Base-by-base conservation (phyloP, 225 moss, liverwort and hornwort genomes). In the Rhytidiadelphus loreus region DNA sequence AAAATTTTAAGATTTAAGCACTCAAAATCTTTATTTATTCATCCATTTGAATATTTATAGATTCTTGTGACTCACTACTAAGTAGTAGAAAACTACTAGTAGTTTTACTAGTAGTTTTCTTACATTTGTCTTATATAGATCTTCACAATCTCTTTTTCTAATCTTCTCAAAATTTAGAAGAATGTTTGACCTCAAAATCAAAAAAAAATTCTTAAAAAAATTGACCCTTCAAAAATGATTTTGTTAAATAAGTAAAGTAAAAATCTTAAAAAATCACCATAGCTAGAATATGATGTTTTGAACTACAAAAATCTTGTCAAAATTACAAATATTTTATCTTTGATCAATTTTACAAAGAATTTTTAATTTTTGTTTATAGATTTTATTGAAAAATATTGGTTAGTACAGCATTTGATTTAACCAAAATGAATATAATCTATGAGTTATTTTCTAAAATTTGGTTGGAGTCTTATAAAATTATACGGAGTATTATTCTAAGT, bases 281-380 rank as follows among this genome's bases (percentile, higher is more conserved):
- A 20, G 2, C 12, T 48, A 32, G 2, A 32, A 7, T 0, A 32
- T 50, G 5, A 50, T 2, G 5, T 33, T 33, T 10, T 48, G 21
- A 50, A 21, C 75, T 21, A 50, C 11, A 30, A 44, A 16, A 19
- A 1, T 19, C 7, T 48, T 74, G 7, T 30, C 0, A 20, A 48
- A 75, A 32, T 50, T 21, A 32, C 0, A 33, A 50, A 21, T 11
- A 75, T 20, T 7, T 0, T 0, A 75, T 75, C 4, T 32, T 3
- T 20, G 12, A 1, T 75, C 21, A 50, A 50, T 50, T 75, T 19
- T 48, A 48, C 4, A 32, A 32, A 50, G 32, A 32, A 32, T 30
- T 17, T 72, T 29, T 3, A 28, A 10, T 44, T 48, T 29, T 19
- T 32, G 0, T 50, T 43, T 48, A 18, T 7, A 1, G 0, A 33